Conservation (phyloP, 805 yeast genomes). For the Vanderwaltozyma yarrowii region DNA sequence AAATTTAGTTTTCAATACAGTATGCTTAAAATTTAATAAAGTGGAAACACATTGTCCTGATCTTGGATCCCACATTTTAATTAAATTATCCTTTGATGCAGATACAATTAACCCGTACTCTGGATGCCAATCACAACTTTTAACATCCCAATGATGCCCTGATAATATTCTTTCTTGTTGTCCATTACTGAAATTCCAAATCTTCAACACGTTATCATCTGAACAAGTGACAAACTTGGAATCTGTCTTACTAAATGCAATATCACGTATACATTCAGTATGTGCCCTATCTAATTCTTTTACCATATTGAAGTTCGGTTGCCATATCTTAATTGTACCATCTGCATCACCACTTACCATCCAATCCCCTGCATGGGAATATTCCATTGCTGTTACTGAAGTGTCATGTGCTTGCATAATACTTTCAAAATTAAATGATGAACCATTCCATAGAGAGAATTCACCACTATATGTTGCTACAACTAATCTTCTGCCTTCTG, state of each 20-base stretch:
- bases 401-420: conserved; percentile 98
- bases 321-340: conserved; percentile 92
- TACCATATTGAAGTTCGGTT: conserved; percentile 93
- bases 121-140: conserved; percentile 96
- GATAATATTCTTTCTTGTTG: conserved; percentile 66
- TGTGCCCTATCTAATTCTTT: conserved; percentile 46
- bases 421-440: conserved; percentile 89
- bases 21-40: conserved; percentile 85
- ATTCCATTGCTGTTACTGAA: conserved; percentile 68
- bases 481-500: conserved; percentile 83
- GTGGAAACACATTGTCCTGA: conserved; percentile 64
- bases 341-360: conserved; percentile 87
- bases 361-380: conserved; percentile 92
- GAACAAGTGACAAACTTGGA: conserved; percentile 87
- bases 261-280: conserved; percentile 73
- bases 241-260: conserved; percentile 85
- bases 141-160: conserved; percentile 99
- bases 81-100: conserved; percentile 91
- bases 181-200: conserved; percentile 91
- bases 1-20: conserved; percentile 76
- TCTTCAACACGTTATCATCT: conserved; percentile 82
- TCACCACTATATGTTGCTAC: conserved; percentile 93
- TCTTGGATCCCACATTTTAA: conserved; percentile 96
- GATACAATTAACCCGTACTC: conserved; percentile 73
- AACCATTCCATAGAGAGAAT: conserved; percentile 93